phyloP scores from a whole-genome alignment of 2,329 filamentous ascomycete genomes.

The Ceratocystis alfenasii region DNA sequence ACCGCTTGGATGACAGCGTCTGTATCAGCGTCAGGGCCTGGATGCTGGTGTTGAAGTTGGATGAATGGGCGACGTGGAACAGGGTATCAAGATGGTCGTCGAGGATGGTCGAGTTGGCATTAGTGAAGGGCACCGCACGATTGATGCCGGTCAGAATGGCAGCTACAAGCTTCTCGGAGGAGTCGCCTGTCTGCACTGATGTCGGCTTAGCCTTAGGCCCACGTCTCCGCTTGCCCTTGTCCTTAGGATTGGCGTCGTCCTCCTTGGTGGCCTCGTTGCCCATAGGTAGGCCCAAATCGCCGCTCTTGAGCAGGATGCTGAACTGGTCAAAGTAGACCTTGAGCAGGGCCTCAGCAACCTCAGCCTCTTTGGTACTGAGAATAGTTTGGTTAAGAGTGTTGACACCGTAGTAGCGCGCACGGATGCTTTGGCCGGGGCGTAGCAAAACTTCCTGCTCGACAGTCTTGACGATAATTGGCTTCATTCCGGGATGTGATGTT shows the following conservation, averaged over 20 bases:
- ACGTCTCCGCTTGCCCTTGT: constrained; percentile 28
- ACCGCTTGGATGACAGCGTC: constrained; percentile 71
- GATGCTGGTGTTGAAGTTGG: constrained; percentile 97
- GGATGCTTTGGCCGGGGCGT: constrained; percentile 71
- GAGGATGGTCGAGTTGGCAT: constrained; percentile 55
- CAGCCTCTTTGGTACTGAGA: constrained; percentile 69
- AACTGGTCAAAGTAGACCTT: constrained; percentile 91
- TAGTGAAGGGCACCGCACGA: constrained; percentile 85
- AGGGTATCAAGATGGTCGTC: constrained; percentile 86
- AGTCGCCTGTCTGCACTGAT: constrained; percentile 17
- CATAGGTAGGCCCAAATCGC: constrained; percentile 33
- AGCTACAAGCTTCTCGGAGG: constrained; percentile 72
- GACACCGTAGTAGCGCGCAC: constrained; percentile 89
- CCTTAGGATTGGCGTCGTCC: constrained; percentile 23
- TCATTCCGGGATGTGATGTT: constrained; percentile 85
- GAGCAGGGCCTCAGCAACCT: constrained; percentile 66
- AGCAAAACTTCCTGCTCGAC: constrained; percentile 84
- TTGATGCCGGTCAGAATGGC: constrained; percentile 90
- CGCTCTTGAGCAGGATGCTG: constrained; percentile 61
- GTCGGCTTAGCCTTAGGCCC: constrained; percentile 10
- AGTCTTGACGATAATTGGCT: constrained; percentile 67
- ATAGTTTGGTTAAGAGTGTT: constrained; percentile 97
- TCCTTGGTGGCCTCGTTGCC: constrained; percentile 30
- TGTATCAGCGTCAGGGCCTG: constrained; percentile 92
- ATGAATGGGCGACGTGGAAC: constrained; percentile 91